phyloP scores from a whole-genome alignment of 169 alveolate genomes.

The Babesia sp. region DNA sequence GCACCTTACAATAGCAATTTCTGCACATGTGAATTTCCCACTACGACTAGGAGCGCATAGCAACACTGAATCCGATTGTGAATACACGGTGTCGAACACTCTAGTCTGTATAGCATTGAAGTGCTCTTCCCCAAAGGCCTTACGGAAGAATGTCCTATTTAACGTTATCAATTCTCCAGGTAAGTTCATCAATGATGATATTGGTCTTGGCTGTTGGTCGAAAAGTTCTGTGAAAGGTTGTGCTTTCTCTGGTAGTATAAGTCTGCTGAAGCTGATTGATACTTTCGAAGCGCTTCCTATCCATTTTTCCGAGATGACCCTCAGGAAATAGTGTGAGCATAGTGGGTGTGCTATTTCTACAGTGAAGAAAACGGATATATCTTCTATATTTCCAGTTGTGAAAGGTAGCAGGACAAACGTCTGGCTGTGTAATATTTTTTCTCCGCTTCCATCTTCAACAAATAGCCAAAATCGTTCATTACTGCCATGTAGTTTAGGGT shows the following conservation, averaged over 20 bases:
- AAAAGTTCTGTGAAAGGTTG: constrained; percentile 92
- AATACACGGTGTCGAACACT: constrained; percentile 66
- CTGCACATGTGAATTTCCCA: constrained; percentile 68
- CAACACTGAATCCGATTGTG: constrained; percentile 63
- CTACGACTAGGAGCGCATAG: constrained; percentile 69
- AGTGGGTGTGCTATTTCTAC: constrained; percentile 95
- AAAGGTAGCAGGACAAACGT: constrained; percentile 70
- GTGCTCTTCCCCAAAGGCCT: constrained; percentile 32
- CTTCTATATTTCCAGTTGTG: constrained; percentile 73
- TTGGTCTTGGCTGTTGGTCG: constrained; percentile 93
- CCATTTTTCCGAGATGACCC: constrained; percentile 94
- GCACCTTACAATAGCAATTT: constrained; percentile 59
- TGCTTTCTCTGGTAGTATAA: constrained; percentile 91
- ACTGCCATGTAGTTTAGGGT: constrained; percentile 88
- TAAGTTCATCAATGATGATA: constrained; percentile 51
- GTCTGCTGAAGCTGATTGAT: constrained; percentile 65
- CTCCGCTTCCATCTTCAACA: constrained; percentile 96
- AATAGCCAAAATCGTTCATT: constrained; percentile 94
- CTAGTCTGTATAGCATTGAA: constrained; percentile 73
- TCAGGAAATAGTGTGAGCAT: constrained; percentile 94
- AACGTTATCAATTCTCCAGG: constrained; percentile 22
- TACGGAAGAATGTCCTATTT: constrained; percentile 32
- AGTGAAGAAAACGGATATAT: constrained; percentile 88
- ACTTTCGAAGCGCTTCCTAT: constrained; percentile 74
- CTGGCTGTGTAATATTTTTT: constrained; percentile 93